These are phyloP conservation scores for Citrus unshiu DNA, from an alignment of 345 rosid genomes.

Conservation along the genomic window DNA sequence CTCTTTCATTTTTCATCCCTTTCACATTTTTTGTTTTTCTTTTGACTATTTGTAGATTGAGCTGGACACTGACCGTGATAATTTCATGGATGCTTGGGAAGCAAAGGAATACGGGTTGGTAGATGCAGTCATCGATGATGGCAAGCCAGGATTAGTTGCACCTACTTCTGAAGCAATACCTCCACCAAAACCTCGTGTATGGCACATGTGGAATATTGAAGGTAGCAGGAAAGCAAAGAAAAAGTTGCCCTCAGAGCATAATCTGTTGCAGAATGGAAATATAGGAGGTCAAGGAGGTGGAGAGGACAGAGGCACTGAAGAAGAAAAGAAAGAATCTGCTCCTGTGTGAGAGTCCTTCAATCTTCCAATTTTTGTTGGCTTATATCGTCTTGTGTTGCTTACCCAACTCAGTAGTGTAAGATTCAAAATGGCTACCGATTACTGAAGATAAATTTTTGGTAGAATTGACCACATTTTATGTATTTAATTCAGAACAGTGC, in stretches of 20 bases:
- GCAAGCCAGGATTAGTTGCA: conserved; percentile 90
- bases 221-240: conserved; percentile 57
- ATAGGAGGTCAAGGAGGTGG: conserved; percentile 27
- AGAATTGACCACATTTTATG: background rate
- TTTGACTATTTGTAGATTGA: conserved; percentile 46
- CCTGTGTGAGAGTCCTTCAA: conserved; percentile 15
- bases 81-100: conserved; percentile 92
- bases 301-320: conserved; percentile 22
- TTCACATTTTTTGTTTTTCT: background rate
- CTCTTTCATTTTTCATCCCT: background rate
- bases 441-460: background rate
- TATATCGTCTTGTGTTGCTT: background rate
- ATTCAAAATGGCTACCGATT: background rate
- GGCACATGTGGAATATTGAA: conserved; percentile 74
- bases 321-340: conserved; percentile 18
- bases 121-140: conserved; percentile 84
- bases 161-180: conserved; percentile 60
- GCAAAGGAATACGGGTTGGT: conserved; percentile 90
- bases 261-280: conserved; percentile 24
- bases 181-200: conserved; percentile 66
- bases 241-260: conserved; percentile 57
- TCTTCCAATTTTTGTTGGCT: background rate
- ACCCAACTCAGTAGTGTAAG: background rate
- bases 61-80: conserved; percentile 72
- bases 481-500: background rate